phyloP scores from a whole-genome alignment of 2,329 filamentous ascomycete species.

The Ceratocystis ficicola region DNA sequence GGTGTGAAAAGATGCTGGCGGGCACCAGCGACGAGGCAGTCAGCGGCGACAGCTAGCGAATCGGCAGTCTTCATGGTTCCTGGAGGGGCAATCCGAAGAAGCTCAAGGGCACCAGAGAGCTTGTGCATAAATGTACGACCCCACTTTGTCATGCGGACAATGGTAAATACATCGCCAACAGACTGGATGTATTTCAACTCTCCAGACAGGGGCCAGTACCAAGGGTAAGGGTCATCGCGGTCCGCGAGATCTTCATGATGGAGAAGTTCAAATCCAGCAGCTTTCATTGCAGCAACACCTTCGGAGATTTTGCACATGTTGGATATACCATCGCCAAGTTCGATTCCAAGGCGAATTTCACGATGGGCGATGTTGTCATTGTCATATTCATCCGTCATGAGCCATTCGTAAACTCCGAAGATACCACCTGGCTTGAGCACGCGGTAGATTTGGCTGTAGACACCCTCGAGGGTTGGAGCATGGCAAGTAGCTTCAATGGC shows the following conservation, averaged over 20 bases:
- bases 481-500: constrained; percentile 96
- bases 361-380: constrained; percentile 77
- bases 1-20: constrained; percentile 90
- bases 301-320: constrained; percentile 90
- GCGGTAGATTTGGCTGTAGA: constrained; percentile 89
- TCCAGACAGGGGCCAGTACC: constrained; percentile 88
- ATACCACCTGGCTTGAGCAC: constrained; percentile 91
- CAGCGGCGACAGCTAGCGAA: constrained; percentile 67
- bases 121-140: constrained; percentile 65
- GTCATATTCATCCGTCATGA: constrained; percentile 95
- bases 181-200: constrained; percentile 72
- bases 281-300: constrained; percentile 68
- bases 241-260: constrained; percentile 78
- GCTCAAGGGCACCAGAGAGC: constrained; percentile 66
- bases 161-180: constrained; percentile 68
- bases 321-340: constrained; percentile 90
- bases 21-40: constrained; percentile 76
- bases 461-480: constrained; percentile 76
- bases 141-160: constrained; percentile 78
- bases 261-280: constrained; percentile 73
- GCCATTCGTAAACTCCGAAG: constrained; percentile 97
- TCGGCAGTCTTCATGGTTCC: constrained; percentile 95
- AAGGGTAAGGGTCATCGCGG: constrained; percentile 62
- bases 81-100: constrained; percentile 57
- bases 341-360: constrained; percentile 83